Evolutionary conservation across 305 asterid species (phyloP), one percentile per base, ranked within the genome.

Genomic region (Solanum aculeatissimum): DNA sequence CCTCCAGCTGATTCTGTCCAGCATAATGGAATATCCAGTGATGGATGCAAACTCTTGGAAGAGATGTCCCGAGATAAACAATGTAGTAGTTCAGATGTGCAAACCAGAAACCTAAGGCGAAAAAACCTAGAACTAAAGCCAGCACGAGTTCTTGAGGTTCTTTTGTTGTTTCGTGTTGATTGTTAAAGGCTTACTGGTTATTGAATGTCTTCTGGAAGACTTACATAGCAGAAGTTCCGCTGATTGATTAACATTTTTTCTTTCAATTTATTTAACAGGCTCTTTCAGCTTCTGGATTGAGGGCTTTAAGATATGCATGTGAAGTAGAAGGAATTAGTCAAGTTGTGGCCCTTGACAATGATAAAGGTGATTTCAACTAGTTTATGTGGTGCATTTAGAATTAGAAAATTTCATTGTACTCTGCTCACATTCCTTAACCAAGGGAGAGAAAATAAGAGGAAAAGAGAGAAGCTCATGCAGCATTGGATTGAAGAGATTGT

Each of bases 261-360:
- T 69, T 40, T 40, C 32, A 29, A 54, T 86, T 74, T 82, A 60
- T 72, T 83, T 81, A 29, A 84, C 77, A 96, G 99, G 99, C 99
- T 51, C 83, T 96, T 84, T 95, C 98, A 13, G 98, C 98, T 87
- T 94, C 98, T 71, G 98, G 99, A 23, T 93, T 96, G 84, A 92
- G 99, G 89, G 95, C 99, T 81, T 84, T 96, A 43, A 92, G 98
- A 90, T 96, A 96, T 89, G 99, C 99, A 15, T 95, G 93, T 55
- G 99, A 96, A 91, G 89, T 94, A 7, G 97, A 96, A 87, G 99
- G 96, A 85, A 92, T 96, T 84, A 94, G 94, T 78, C 93, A 94
- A 89, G 99, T 96, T 84, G 95, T 95, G 87, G 98, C 98, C 86
- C 70, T 94, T 88, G 99, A 95, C 90, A 94, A 94, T 85, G 99